Percentiles rank a stretch among this genome's conserved stretches.
Conservation (phyloP, 2,329 filamentous ascomycete species). For the Fusarium pseudoanthophilum region DNA sequence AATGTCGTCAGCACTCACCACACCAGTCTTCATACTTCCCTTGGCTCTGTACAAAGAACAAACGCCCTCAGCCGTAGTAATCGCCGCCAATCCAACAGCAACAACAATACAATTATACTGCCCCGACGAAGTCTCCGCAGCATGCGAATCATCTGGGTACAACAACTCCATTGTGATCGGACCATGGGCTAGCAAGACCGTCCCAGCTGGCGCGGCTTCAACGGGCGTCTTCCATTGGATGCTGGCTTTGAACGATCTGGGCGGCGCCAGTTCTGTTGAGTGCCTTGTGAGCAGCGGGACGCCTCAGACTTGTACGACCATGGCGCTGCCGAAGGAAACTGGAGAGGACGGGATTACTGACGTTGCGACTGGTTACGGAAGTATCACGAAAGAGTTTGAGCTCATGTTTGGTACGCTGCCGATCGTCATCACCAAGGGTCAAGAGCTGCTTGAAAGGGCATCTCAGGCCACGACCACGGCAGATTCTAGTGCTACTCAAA, state of each 20-base stretch:
- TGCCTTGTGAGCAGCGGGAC: slow-evolving; percentile 2
- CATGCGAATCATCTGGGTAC: not conserved
- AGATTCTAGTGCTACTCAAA: not conserved
- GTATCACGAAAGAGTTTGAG: not conserved
- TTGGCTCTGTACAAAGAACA: not conserved
- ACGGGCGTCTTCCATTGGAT: slow-evolving; percentile 16
- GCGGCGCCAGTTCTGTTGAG: not conserved
- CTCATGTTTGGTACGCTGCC: not conserved
- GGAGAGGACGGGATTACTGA: not conserved
- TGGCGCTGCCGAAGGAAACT: not conserved
- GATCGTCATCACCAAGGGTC: not conserved
- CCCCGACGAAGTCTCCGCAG: not conserved
- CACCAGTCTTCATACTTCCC: not conserved
- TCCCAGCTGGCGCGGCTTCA: not conserved
- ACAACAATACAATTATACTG: not conserved
- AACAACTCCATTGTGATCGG: slow-evolving; percentile 14
- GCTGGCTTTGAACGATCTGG: not conserved
- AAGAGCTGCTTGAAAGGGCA: not conserved
- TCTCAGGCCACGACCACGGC: not conserved
- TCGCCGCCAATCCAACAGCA: slow-evolving; percentile 4
- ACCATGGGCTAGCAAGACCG: slow-evolving; percentile 9
- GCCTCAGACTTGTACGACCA: not conserved
- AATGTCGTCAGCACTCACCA: slow-evolving; percentile 2
- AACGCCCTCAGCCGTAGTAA: not conserved
- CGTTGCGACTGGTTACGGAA: not conserved